These are phyloP conservation scores for Pachysandra terminalis DNA, from an alignment of 164 flowering plant species.

Conservation along the genomic window DNA sequence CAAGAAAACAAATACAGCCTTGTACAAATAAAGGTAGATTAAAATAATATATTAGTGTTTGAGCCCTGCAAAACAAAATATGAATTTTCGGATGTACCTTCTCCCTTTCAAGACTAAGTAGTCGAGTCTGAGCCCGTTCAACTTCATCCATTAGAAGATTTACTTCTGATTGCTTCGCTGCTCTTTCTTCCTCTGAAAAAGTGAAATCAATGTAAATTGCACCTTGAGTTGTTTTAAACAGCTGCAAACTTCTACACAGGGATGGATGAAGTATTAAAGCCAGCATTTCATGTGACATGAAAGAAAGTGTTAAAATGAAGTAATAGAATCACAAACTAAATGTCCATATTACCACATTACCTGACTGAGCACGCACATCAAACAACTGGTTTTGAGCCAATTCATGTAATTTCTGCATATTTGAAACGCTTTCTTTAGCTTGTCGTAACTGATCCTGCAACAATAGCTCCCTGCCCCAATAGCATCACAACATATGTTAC, in stretches of 20 bases:
- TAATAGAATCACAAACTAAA: neutral
- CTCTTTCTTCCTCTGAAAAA: slow-evolving; percentile 87
- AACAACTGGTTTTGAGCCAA: slow-evolving; percentile 95
- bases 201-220: slow-evolving; percentile 3
- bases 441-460: slow-evolving; percentile 94
- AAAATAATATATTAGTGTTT: neutral
- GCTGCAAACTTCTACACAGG: neutral
- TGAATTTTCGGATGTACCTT: slow-evolving; percentile 49
- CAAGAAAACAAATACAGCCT: neutral
- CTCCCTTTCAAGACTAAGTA: slow-evolving; percentile 91
- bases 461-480: slow-evolving; percentile 54
- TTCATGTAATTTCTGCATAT: slow-evolving; percentile 91
- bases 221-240: neutral
- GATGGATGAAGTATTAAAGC: neutral
- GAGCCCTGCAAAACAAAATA: neutral
- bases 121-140: slow-evolving; percentile 90
- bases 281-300: neutral
- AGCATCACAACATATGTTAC: slow-evolving; percentile 10
- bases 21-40: neutral
- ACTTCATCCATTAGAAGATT: slow-evolving; percentile 96
- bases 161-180: slow-evolving; percentile 91
- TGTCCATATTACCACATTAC: slow-evolving; percentile 25
- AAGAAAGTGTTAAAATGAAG: neutral
- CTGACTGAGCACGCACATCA: slow-evolving; percentile 96
- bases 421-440: slow-evolving; percentile 90